These are phyloP conservation scores for Suillus cothurnatus DNA, from an alignment of 768 basidiomycete genomes.

Conservation along the genomic window DNA sequence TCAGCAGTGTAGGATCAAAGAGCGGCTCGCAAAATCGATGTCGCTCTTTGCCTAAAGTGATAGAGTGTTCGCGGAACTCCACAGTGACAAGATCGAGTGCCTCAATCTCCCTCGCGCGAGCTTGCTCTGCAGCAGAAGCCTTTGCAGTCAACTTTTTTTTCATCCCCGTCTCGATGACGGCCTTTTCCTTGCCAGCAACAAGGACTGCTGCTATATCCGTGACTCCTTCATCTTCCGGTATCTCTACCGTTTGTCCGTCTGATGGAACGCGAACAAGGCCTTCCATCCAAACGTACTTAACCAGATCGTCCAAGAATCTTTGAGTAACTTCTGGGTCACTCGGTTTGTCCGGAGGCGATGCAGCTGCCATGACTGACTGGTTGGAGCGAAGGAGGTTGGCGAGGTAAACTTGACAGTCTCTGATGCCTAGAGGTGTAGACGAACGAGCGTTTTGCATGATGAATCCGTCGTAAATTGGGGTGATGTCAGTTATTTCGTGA, in stretches of 20 bases:
- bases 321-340: slow-evolving; percentile 50
- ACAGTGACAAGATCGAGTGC: slow-evolving; percentile 81
- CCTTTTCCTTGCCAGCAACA: slow-evolving; percentile 89
- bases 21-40: slow-evolving; percentile 92
- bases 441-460: slow-evolving; percentile 55
- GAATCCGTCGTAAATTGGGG: slow-evolving; percentile 75
- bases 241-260: slow-evolving; percentile 64
- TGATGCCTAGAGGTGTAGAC: slow-evolving; percentile 64
- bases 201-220: slow-evolving; percentile 90
- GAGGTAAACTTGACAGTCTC: slow-evolving; percentile 75
- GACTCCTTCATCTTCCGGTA: slow-evolving; percentile 78
- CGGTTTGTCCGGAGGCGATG: slow-evolving; percentile 55
- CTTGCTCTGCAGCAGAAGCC: slow-evolving; percentile 77
- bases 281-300: slow-evolving; percentile 60
- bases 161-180: slow-evolving; percentile 83
- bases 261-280: slow-evolving; percentile 74
- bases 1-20: slow-evolving; percentile 69
- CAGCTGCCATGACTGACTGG: slow-evolving; percentile 57
- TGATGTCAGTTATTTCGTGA: slow-evolving; percentile 72
- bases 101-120: slow-evolving; percentile 80
- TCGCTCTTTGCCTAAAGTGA: slow-evolving; percentile 84
- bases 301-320: slow-evolving; percentile 61
- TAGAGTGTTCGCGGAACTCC: slow-evolving; percentile 66
- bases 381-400: slow-evolving; percentile 74
- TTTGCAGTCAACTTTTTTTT: slow-evolving; percentile 75